A percentile compares a stretch with the other conserved stretches of the same genome.
Evolutionary conservation across 2,329 filamentous ascomycete species (phyloP).

Genomic region (Trichoderma afroharzianum): DNA sequence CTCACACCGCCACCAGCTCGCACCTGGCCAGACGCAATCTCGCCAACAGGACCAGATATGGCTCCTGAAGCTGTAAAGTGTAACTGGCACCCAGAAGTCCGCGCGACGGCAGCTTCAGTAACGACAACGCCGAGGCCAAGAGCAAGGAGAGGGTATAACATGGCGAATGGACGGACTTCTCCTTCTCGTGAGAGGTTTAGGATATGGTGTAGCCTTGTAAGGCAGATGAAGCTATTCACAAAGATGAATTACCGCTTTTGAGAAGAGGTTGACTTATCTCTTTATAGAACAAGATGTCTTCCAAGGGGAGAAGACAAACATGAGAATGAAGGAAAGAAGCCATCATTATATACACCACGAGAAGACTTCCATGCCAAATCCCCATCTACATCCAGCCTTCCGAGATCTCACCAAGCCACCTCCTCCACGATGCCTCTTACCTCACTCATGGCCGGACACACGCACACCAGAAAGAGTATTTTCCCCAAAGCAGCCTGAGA

Average conservation of each 20-base stretch:
- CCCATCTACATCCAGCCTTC: background rate
- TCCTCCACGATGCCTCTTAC: slow-evolving; percentile 3
- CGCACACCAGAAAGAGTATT: background rate
- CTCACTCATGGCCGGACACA: background rate
- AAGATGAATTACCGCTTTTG: background rate
- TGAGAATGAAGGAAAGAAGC: background rate
- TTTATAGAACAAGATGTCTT: background rate
- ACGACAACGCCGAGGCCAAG: slow-evolving; percentile 20
- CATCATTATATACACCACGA: slow-evolving; percentile 9
- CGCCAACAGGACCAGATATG: slow-evolving; percentile 52
- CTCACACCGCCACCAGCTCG: slow-evolving; percentile 45
- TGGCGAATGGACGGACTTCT: background rate
- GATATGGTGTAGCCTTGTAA: background rate
- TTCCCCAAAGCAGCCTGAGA: background rate
- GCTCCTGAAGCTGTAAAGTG: slow-evolving; percentile 47
- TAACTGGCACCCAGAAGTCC: slow-evolving; percentile 36
- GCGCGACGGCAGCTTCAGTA: slow-evolving; percentile 20
- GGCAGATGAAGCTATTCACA: background rate
- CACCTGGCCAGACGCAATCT: slow-evolving; percentile 59
- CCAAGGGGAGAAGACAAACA: background rate
- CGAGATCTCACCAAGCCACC: slow-evolving; percentile 5
- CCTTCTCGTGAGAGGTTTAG: background rate
- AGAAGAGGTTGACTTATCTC: background rate
- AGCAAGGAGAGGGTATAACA: slow-evolving; percentile 20
- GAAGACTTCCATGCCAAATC: background rate